phyloP scores from a whole-genome alignment of 257 asterid species.

The Scutellaria minor region DNA sequence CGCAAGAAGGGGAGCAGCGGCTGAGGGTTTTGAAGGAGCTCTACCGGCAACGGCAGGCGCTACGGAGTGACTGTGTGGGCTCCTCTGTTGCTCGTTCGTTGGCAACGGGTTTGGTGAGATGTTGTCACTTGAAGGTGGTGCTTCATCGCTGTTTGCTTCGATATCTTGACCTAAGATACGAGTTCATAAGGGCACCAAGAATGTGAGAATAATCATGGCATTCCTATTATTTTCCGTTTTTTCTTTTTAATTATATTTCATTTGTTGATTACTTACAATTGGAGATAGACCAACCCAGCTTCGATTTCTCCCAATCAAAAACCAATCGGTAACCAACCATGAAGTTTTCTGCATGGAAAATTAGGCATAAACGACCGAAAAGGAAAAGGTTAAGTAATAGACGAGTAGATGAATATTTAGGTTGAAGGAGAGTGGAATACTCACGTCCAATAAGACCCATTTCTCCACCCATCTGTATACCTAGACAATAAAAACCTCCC shows the following conservation, averaged over 20 bases:
- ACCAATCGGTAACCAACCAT: conserved; percentile 79
- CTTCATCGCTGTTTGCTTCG: conserved; percentile 30
- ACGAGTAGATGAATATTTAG: conserved; percentile 10
- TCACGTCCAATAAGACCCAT: conserved; percentile 80
- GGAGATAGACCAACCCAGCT: conserved; percentile 82
- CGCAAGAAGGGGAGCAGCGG: conserved; percentile 42
- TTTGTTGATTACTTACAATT: conserved; percentile 56
- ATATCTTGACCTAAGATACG: conserved; percentile 53
- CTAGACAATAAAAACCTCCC: conserved; percentile 68
- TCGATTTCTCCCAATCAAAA: conserved; percentile 75
- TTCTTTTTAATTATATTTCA: not conserved
- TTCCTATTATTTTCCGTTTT: not conserved
- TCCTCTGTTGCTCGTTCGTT: conserved; percentile 52
- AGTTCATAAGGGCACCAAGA: not conserved
- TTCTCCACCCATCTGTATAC: conserved; percentile 43
- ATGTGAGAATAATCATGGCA: not conserved
- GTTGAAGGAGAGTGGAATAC: conserved; percentile 38
- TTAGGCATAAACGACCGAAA: conserved; percentile 15
- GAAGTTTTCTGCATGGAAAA: conserved; percentile 64
- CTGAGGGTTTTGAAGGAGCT: conserved; percentile 55
- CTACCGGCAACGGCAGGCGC: conserved; percentile 78
- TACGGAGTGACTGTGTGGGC: conserved; percentile 46
- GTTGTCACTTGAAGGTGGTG: conserved; percentile 52
- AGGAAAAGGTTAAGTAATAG: not conserved
- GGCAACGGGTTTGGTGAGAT: conserved; percentile 63